phyloP scores from a whole-genome alignment of 2,329 filamentous ascomycete species.

The Xylaria sp. region DNA sequence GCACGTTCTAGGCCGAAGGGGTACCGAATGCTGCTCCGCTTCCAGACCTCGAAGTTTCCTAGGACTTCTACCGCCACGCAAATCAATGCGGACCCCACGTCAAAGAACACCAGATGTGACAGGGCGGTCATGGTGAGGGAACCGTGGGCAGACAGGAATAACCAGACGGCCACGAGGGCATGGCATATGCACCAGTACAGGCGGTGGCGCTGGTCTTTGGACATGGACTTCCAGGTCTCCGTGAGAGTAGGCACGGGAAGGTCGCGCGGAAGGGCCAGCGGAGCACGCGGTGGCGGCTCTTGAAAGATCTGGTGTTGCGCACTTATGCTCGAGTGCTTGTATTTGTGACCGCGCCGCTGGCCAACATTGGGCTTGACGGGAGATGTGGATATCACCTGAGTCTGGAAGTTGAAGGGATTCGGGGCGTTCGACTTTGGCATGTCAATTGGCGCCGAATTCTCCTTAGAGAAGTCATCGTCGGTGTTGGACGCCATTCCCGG shows the following conservation, averaged over 20 bases:
- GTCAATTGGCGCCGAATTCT: conserved; percentile 44
- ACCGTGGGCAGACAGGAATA: conserved; percentile 84
- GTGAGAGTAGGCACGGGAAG: conserved; percentile 87
- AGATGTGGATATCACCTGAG: conserved; percentile 74
- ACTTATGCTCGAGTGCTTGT: conserved; percentile 95
- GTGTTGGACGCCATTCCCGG: conserved; percentile 36
- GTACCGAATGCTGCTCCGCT: conserved; percentile 87
- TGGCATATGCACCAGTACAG: conserved; percentile 92
- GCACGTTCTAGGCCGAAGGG: conserved; percentile 91
- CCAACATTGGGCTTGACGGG: conserved; percentile 86
- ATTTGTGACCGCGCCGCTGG: conserved; percentile 92
- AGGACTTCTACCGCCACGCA: conserved; percentile 93
- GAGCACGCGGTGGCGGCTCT: conserved; percentile 83
- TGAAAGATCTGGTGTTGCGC: conserved; percentile 91
- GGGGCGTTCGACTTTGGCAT: conserved; percentile 43
- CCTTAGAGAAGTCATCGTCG: conserved; percentile 34
- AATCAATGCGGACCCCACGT: conserved; percentile 88
- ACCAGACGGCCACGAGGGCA: conserved; percentile 79
- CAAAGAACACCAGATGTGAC: conserved; percentile 93
- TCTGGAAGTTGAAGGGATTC: conserved; percentile 94
- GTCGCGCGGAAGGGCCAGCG: conserved; percentile 87
- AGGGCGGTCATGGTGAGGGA: conserved; percentile 90
- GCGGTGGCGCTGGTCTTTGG: conserved; percentile 80
- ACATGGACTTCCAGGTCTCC: conserved; percentile 91
- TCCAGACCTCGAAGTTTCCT: conserved; percentile 98